A percentile compares a stretch with the other conserved stretches of the same genome.
These are phyloP conservation scores for Globisporangium lucens DNA, from an alignment of 352 stramenopile genomes.

Conservation along the genomic window DNA sequence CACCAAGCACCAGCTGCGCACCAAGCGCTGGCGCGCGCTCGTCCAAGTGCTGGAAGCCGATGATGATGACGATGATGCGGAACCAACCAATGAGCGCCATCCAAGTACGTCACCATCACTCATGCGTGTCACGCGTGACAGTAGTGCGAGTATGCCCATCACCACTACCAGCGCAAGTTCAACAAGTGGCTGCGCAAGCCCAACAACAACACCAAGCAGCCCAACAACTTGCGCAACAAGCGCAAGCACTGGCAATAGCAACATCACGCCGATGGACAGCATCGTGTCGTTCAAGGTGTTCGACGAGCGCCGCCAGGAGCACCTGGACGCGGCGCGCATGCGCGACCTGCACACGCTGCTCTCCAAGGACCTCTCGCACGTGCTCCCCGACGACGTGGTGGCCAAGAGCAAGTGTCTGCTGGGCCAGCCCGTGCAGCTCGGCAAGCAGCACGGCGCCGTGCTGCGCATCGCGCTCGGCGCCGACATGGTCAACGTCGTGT, in stretches of 20 bases:
- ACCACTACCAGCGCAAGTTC: neutral
- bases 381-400: slow-evolving; percentile 38
- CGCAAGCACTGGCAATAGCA: neutral
- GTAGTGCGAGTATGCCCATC: neutral
- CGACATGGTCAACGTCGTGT: slow-evolving; percentile 82
- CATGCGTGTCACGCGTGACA: neutral
- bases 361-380: slow-evolving; percentile 63
- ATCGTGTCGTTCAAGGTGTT: slow-evolving; percentile 83
- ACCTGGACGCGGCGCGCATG: slow-evolving; percentile 45
- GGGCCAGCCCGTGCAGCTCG: slow-evolving; percentile 78
- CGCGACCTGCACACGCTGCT: slow-evolving; percentile 70
- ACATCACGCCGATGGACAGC: slow-evolving; percentile 51
- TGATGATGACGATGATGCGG: slow-evolving; percentile 1
- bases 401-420: slow-evolving; percentile 67
- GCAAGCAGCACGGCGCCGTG: slow-evolving; percentile 56
- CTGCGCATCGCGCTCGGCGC: slow-evolving; percentile 84
- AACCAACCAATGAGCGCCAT: slow-evolving; percentile 13
- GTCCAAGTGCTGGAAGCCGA: slow-evolving; percentile 37
- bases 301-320: slow-evolving; percentile 29
- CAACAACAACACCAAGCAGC: neutral
- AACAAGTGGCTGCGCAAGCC: neutral
- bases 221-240: neutral
- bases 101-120: neutral
- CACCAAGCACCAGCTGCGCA: slow-evolving; percentile 44
- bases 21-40: slow-evolving; percentile 36